These are phyloP conservation scores for Avicennia marina DNA, from an alignment of 257 asterid genomes.

Conservation along the genomic window DNA sequence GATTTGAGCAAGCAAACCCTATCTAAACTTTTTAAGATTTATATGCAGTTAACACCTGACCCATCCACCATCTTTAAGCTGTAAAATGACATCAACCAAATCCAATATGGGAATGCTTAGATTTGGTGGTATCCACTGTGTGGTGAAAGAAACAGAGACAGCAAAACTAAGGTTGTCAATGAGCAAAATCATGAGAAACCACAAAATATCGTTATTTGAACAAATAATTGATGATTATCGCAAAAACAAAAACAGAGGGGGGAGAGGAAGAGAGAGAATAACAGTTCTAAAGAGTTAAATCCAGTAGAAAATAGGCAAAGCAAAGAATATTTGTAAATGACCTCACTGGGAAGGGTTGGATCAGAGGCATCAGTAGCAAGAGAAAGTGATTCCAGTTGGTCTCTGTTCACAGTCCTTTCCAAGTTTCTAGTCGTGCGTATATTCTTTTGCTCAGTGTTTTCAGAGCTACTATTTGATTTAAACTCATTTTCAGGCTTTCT, in stretches of 20 bases:
- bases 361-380: conserved; percentile 40
- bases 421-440: conserved; percentile 27
- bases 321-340: conserved; percentile 19
- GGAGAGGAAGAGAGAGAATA: conserved; percentile 8
- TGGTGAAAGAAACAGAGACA: conserved; percentile 8
- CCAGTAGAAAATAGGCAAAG: background rate
- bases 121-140: conserved; percentile 95
- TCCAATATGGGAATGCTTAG: conserved; percentile 75
- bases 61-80: conserved; percentile 99
- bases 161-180: background rate
- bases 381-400: conserved; percentile 36
- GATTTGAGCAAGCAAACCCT: conserved; percentile 13
- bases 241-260: no score
- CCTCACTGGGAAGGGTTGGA: conserved; percentile 81
- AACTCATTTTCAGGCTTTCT: conserved; percentile 41
- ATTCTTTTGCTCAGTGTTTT: conserved; percentile 35
- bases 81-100: conserved; percentile 86
- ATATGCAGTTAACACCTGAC: conserved; percentile 56
- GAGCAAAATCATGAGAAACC: background rate
- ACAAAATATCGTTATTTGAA: background rate
- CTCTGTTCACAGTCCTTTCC: conserved; percentile 34
- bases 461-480: conserved; percentile 47
- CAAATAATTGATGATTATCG: conserved; percentile 2
- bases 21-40: conserved; percentile 17
- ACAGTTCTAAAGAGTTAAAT: background rate